Percentiles rank a stretch among this genome's conserved stretches.
Conservation (phyloP, 495 filamentous ascomycete genomes). For the Pseudevernia furfuracea region DNA sequence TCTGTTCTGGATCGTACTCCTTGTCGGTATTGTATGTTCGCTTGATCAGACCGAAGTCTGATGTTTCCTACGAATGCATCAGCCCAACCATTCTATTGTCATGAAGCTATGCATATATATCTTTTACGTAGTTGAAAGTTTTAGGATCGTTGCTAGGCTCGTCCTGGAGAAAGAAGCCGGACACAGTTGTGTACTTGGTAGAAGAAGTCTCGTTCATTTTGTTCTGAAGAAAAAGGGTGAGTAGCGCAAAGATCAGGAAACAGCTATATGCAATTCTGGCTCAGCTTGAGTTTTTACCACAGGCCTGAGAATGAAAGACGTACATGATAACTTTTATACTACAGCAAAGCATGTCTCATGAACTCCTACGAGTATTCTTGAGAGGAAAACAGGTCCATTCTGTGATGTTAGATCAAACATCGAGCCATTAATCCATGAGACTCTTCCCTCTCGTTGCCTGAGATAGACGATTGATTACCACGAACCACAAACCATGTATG, state of each 20-base stretch:
- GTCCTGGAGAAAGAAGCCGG: constrained; percentile 67
- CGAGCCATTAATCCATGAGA: not conserved
- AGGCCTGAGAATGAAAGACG: no score
- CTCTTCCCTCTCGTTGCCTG: no score
- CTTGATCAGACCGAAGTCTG: constrained; percentile 60
- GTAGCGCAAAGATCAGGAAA: no score
- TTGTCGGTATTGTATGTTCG: constrained; percentile 47
- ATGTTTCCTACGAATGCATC: constrained; percentile 23
- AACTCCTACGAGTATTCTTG: not conserved
- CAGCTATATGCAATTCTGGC: no score
- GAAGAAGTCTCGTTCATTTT: not conserved
- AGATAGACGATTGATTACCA: no score
- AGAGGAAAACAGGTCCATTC: not conserved
- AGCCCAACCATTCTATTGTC: not conserved
- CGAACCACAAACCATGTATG: no score
- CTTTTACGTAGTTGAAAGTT: constrained; percentile 59
- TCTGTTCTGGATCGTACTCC: constrained; percentile 14
- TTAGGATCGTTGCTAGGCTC: constrained; percentile 50
- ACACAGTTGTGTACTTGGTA: constrained; percentile 56
- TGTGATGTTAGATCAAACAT: not conserved
- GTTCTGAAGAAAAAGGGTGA: not conserved
- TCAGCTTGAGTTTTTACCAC: no score
- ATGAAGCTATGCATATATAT: not conserved
- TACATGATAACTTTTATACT: not conserved
- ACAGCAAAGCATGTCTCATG: not conserved